phyloP scores from a whole-genome alignment of 2,329 filamentous ascomycete species.

The Thermomyces lanuginosus region DNA sequence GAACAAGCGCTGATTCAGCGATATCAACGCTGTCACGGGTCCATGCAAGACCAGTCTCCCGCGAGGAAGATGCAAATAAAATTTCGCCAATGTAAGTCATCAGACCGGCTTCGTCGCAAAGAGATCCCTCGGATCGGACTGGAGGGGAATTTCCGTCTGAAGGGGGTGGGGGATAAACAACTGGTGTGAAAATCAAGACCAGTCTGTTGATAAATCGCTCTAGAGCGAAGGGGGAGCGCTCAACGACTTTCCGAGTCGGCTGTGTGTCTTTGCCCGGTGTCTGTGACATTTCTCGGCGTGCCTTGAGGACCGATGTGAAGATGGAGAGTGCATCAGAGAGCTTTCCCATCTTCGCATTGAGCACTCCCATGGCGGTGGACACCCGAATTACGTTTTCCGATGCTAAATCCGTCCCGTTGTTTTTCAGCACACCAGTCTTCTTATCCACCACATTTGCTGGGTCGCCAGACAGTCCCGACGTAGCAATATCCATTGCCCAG shows the following conservation, averaged over 20 bases:
- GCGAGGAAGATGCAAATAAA: conserved; percentile 52
- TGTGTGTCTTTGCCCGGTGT: not conserved
- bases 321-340: conserved; percentile 59
- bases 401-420: conserved; percentile 36
- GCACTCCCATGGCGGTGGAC: conserved; percentile 61
- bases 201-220: conserved; percentile 23
- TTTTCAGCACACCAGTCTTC: conserved; percentile 47
- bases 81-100: conserved; percentile 92
- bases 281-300: conserved; percentile 45
- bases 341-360: conserved; percentile 55
- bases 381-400: conserved; percentile 60
- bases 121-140: conserved; percentile 45
- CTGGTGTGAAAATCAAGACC: conserved; percentile 34
- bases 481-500: conserved; percentile 61
- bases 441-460: conserved; percentile 39
- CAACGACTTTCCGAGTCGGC: not conserved
- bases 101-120: conserved; percentile 71
- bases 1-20: conserved; percentile 47
- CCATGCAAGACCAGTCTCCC: conserved; percentile 66
- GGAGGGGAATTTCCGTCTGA: conserved; percentile 54
- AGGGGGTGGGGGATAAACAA: conserved; percentile 52
- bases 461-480: conserved; percentile 35
- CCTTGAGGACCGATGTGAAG: conserved; percentile 67
- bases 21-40: conserved; percentile 73
- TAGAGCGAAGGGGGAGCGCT: conserved; percentile 12